Evolutionary conservation across 2,329 filamentous ascomycete genomes (phyloP).

Genomic region (Cordyceps tenuipes): DNA sequence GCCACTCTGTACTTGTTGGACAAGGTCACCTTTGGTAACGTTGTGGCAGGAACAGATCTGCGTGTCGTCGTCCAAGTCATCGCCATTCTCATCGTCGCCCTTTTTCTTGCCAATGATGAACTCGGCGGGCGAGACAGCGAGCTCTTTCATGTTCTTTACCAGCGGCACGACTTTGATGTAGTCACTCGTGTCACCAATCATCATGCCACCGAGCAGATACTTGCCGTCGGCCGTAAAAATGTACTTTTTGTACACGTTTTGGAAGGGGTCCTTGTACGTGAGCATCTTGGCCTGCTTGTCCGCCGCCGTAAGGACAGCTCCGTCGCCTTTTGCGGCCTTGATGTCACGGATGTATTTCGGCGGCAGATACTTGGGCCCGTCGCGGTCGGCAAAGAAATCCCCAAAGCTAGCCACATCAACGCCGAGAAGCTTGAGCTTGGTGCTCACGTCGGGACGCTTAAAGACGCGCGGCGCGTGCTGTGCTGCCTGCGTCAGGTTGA

Average conservation of each 20-base stretch:
- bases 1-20: slow-evolving; percentile 63
- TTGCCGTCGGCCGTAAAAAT: slow-evolving; percentile 85
- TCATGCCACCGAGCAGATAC: slow-evolving; percentile 89
- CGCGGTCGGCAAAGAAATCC: slow-evolving; percentile 84
- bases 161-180: slow-evolving; percentile 84
- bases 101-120: slow-evolving; percentile 74
- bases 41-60: slow-evolving; percentile 94
- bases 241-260: slow-evolving; percentile 88
- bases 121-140: slow-evolving; percentile 71
- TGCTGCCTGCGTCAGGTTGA: slow-evolving; percentile 80
- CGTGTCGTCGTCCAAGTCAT: slow-evolving; percentile 74
- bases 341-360: slow-evolving; percentile 31
- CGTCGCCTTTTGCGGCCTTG: slow-evolving; percentile 19
- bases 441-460: slow-evolving; percentile 79
- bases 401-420: slow-evolving; percentile 91
- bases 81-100: slow-evolving; percentile 58
- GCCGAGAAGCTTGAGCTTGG: slow-evolving; percentile 80
- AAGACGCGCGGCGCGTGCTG: slow-evolving; percentile 62
- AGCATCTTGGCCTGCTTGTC: slow-evolving; percentile 62
- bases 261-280: slow-evolving; percentile 83
- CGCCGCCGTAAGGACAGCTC: slow-evolving; percentile 14
- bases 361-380: slow-evolving; percentile 71
- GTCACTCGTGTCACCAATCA: slow-evolving; percentile 88
- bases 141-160: slow-evolving; percentile 72
- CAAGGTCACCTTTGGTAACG: slow-evolving; percentile 76